Conservation (phyloP, 2,329 filamentous ascomycete species). For the Scleromitrula shiraiana region DNA sequence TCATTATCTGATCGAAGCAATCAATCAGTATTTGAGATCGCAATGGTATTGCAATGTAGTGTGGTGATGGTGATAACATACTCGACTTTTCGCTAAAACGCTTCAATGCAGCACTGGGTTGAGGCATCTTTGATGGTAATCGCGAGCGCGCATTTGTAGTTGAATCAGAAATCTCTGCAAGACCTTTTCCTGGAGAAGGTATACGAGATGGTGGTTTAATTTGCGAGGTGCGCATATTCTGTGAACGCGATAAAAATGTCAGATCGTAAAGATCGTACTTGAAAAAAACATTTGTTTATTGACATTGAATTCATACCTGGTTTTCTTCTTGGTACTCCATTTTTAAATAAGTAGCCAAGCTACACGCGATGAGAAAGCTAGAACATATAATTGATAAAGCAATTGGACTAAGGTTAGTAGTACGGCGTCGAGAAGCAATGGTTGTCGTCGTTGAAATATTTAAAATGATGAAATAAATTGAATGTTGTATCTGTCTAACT, state of each 20-base stretch:
- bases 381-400: conserved; percentile 15
- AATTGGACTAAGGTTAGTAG: neutral
- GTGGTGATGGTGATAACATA: conserved; percentile 14
- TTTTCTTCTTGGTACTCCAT: conserved; percentile 26
- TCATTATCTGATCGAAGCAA: conserved; percentile 36
- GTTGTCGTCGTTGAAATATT: neutral
- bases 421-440: neutral
- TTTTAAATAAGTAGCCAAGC: conserved; percentile 15
- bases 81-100: conserved; percentile 32
- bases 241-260: conserved; percentile 1
- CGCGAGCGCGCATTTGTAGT: conserved; percentile 49
- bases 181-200: conserved; percentile 29
- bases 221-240: conserved; percentile 26
- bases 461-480: neutral
- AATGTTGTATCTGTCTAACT: too few species aligned
- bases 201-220: conserved; percentile 23
- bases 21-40: neutral
- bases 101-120: conserved; percentile 38
- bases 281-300: conserved; percentile 1
- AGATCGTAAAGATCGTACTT: conserved; percentile 1
- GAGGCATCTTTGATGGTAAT: conserved; percentile 34
- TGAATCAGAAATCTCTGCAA: conserved; percentile 52
- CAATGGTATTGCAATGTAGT: too few species aligned
- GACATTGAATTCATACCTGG: conserved; percentile 14
- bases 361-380: conserved; percentile 17